Conservation (phyloP, 2,329 filamentous ascomycete species). For the Raffaelea deltoideospora region DNA sequence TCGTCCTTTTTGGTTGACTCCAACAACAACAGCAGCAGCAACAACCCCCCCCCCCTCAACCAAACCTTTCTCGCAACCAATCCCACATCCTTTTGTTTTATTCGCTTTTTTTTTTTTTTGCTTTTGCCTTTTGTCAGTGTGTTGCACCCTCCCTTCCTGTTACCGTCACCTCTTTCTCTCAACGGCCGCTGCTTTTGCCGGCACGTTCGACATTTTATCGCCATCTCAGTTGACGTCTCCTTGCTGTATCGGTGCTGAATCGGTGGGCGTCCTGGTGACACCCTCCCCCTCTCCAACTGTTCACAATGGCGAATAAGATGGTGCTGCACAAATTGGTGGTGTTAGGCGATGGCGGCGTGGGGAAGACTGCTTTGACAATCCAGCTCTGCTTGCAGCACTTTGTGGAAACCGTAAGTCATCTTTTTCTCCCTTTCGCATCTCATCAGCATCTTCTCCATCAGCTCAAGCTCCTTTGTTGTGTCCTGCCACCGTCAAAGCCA, state of each 20-base stretch:
- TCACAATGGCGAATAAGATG: constrained; percentile 78
- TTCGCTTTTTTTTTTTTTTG: neutral
- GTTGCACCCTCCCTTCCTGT: neutral
- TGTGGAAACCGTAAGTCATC: constrained; percentile 59
- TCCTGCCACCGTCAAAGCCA: neutral
- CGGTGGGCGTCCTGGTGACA: constrained; percentile 6
- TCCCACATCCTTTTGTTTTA: neutral
- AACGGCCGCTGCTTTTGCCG: neutral
- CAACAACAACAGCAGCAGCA: too few relatives aligned
- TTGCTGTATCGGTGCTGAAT: too few relatives aligned
- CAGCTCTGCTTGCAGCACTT: constrained; percentile 98
- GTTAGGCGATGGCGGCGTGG: constrained; percentile 83
- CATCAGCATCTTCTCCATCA: neutral
- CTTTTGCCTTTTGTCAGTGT: neutral
- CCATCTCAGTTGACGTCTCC: neutral
- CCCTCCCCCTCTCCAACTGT: constrained; percentile 1
- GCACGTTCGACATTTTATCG: neutral
- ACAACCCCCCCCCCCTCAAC: too few relatives aligned
- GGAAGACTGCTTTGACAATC: constrained; percentile 87
- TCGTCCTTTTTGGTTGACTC: too few relatives aligned
- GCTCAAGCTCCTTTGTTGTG: neutral
- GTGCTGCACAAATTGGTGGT: constrained; percentile 93
- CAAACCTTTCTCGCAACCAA: neutral
- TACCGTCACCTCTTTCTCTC: neutral
- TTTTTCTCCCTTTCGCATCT: neutral